phyloP scores from a whole-genome alignment of 345 rosid genomes.

The Gossypium herbaceum region DNA sequence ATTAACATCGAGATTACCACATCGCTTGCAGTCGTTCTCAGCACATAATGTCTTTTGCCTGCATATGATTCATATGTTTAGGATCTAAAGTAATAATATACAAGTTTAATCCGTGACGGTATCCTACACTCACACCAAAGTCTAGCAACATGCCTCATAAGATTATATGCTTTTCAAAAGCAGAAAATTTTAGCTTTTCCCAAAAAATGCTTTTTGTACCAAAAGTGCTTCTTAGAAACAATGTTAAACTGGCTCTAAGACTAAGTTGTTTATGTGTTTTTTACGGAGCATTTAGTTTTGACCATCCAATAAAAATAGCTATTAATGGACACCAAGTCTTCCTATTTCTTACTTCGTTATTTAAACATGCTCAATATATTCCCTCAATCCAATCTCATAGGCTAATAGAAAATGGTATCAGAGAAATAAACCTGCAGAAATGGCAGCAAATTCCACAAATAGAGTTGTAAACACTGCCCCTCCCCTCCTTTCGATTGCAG shows the following conservation, averaged over 20 bases:
- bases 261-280: no score
- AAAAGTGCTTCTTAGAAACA: no score
- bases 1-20: conserved; percentile 31
- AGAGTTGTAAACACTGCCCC: conserved; percentile 33
- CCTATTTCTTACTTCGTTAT: background rate
- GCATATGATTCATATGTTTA: background rate
- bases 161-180: background rate
- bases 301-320: background rate
- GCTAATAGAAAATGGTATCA: background rate
- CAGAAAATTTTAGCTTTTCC: no score
- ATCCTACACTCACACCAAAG: background rate
- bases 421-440: conserved; percentile 39
- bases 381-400: background rate
- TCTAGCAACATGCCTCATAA: no score
- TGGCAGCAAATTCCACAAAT: conserved; percentile 42
- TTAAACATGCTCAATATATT: background rate
- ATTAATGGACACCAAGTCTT: background rate
- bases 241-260: no score
- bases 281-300: no score
- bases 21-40: conserved; percentile 40
- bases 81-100: background rate
- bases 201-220: no score
- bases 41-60: conserved; percentile 43
- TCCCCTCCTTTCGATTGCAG: conserved; percentile 28
- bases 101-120: background rate